Conservation (phyloP, 495 filamentous ascomycete genomes). For the Hyaloscypha finlandica region DNA sequence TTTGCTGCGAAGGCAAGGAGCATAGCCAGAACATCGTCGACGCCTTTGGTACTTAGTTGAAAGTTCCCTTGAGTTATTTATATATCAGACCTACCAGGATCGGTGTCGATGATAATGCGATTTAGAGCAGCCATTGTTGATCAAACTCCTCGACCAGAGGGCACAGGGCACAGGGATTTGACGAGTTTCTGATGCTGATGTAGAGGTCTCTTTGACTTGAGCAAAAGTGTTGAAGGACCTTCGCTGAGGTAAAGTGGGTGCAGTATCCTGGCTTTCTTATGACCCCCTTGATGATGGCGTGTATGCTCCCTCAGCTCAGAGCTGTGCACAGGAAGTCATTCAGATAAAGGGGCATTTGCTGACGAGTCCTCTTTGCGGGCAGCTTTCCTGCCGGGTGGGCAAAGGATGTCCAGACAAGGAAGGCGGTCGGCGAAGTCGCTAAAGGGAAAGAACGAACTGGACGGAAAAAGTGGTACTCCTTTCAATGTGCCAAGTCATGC, state of each 20-base stretch:
- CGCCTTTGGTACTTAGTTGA: conserved; percentile 53
- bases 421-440: neutral
- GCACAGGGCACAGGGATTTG: neutral
- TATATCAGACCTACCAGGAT: conserved; percentile 58
- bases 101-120: conserved; percentile 91
- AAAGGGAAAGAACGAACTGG: no score
- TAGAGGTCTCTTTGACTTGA: neutral
- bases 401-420: neutral
- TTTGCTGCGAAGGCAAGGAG: conserved; percentile 81
- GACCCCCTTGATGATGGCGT: no score
- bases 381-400: neutral
- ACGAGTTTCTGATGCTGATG: neutral
- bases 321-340: no score
- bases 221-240: no score
- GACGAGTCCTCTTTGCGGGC: neutral
- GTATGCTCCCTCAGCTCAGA: no score
- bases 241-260: no score
- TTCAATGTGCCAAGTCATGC: no score
- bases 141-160: neutral
- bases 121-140: conserved; percentile 58
- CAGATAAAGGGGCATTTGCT: no score
- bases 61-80: neutral
- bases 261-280: no score
- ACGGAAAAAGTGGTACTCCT: no score
- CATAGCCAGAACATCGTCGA: conserved; percentile 86